A percentile compares a stretch with the other conserved stretches of the same genome.
These are phyloP conservation scores for Tulasnella sp. DNA, from an alignment of 768 basidiomycete species.

Conservation along the genomic window DNA sequence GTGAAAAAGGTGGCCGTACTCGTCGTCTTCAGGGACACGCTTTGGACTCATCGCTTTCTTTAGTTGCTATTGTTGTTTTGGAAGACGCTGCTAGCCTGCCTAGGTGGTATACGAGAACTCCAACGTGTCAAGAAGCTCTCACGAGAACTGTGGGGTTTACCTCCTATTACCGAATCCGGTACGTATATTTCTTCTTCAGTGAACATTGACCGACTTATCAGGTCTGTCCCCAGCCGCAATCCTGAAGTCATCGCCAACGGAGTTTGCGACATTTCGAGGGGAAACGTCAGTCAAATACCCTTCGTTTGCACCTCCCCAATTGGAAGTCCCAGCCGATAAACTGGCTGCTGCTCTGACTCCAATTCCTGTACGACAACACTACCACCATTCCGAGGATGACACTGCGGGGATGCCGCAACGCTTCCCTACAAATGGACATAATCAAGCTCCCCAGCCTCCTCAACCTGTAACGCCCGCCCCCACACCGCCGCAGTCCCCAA, in stretches of 20 bases:
- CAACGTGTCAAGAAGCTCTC: slow-evolving; percentile 70
- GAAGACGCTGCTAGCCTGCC: slow-evolving; percentile 86
- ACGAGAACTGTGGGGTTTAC: slow-evolving; percentile 72
- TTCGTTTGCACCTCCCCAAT: slow-evolving; percentile 61
- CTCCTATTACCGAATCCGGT: slow-evolving; percentile 38
- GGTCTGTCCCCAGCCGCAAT: slow-evolving; percentile 34
- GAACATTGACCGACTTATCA: background rate
- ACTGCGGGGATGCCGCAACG: slow-evolving; percentile 22
- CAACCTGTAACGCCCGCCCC: slow-evolving; percentile 78
- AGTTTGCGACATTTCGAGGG: slow-evolving; percentile 77
- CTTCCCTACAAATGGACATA: slow-evolving; percentile 8
- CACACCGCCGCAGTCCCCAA: slow-evolving; percentile 57
- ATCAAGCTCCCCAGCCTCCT: slow-evolving; percentile 20
- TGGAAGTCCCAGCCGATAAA: slow-evolving; percentile 33
- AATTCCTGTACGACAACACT: slow-evolving; percentile 87
- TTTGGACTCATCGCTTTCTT: background rate
- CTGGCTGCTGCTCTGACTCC: slow-evolving; percentile 87
- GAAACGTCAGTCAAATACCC: slow-evolving; percentile 95
- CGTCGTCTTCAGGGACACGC: slow-evolving; percentile 11
- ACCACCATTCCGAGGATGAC: slow-evolving; percentile 62
- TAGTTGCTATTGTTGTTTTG: slow-evolving; percentile 87
- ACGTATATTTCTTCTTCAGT: background rate
- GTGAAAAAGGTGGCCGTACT: slow-evolving; percentile 75
- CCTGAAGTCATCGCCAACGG: slow-evolving; percentile 83
- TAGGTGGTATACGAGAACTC: slow-evolving; percentile 84